Evolutionary conservation across 176 grass and related monocot species (phyloP), one percentile per base, ranked within the genome.

Genomic region (barley (Hordeum vulgare)): DNA sequence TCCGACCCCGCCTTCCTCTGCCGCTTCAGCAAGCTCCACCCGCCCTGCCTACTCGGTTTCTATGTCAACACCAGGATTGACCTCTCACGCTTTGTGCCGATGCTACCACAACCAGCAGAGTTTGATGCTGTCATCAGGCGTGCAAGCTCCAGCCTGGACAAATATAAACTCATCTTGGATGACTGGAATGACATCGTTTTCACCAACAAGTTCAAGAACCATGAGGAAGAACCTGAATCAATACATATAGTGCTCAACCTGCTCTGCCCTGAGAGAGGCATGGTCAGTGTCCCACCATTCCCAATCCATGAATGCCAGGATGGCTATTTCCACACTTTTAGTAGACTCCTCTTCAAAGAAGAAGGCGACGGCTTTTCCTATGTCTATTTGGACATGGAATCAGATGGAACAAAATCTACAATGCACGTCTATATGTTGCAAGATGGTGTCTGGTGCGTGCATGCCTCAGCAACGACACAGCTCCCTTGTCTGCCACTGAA

Each of bases 1-100:
- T 75, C 85, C 45, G 26, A 81, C 26, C 61, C 26, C 18, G 35
- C 45, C 25, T 76, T 86, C 35, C 78, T 86, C 70, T 34, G 35
- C 12, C 70, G 71, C 4, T 86, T 86, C 61, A 0, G 4, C 25
- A 28, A 62, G 60, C 60, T 28, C 25, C 60, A 62, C 12, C 11
- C 25, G 11, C 11, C 60, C 1, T 1, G 18, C 25, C 60, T 63
- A 12, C 26, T 63, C 6, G 61, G 61, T 5, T 0, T 63, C 1
- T 63, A 63, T 17, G 3, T 31, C 28, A 6, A 6, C 6, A 29
- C 1, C 13, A 14, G 12, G 60, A 0, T 0, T 4, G 0, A 26
- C 24, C 3, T 1, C 25, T 25, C 6, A 23, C 6, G 12, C 61
- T 63, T 63, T 13, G 11, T 63, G 4, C 61, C 27, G 13, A 31